These are phyloP conservation scores for Fraxinus albicans DNA, from an alignment of 305 asterid species.

Conservation along the genomic window DNA sequence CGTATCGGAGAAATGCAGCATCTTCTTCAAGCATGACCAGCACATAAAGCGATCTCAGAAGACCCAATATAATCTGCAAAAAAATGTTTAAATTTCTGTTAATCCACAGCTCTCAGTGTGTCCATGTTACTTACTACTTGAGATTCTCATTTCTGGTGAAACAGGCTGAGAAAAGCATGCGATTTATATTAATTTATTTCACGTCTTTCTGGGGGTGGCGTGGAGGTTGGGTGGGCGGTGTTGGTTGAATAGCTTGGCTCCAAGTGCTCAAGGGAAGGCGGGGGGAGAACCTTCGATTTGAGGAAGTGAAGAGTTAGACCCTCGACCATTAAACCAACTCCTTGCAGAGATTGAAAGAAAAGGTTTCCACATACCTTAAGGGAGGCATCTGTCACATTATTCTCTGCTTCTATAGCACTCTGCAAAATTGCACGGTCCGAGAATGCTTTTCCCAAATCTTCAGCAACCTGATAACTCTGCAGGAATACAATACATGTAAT, in stretches of 20 bases:
- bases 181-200: neutral
- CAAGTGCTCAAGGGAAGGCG: neutral
- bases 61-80: slow-evolving; percentile 62
- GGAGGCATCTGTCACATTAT: slow-evolving; percentile 41
- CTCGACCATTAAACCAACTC: neutral
- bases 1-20: slow-evolving; percentile 80
- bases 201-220: neutral
- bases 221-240: neutral
- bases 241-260: neutral
- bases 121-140: neutral
- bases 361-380: slow-evolving; percentile 53
- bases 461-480: slow-evolving; percentile 94
- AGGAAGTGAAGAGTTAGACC: neutral
- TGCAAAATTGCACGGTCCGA: slow-evolving; percentile 71
- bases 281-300: neutral
- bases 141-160: neutral
- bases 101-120: neutral
- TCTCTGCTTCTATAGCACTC: slow-evolving; percentile 70
- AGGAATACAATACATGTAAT: neutral
- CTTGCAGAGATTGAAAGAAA: neutral
- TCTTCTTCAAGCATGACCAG: slow-evolving; percentile 77
- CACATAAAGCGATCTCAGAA: slow-evolving; percentile 67
- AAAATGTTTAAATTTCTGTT: neutral
- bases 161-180: neutral
- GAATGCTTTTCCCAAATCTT: slow-evolving; percentile 90